Base-by-base conservation (phyloP, 495 filamentous ascomycete genomes). In the Aspergillus sclerotioniger region DNA sequence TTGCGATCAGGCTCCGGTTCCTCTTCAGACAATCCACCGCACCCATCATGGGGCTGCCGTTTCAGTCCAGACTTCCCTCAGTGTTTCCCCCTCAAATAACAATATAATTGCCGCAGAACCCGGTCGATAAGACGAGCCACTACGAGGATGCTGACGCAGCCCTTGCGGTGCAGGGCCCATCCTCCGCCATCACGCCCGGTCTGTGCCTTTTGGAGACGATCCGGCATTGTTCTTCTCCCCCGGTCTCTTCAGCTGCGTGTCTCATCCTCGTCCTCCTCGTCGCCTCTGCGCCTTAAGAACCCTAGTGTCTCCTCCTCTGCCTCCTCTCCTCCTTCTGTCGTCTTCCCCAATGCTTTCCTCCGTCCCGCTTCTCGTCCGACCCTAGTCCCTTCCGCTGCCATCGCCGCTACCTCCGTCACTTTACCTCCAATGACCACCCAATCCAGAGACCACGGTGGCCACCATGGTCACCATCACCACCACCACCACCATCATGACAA, bases 401-500 rank as follows among this genome's bases (percentile, higher is more conserved):
- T 47, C 28, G 16, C 49, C 6, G 12, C 54, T 16, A 51, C 51
- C 20, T 43, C 61, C 6, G 47, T 32, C 57, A 60, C 57, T 33
- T 49, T 69, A 10, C 44, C 65, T 45, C 53, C 62, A 33, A 77
- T 79, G 75, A 57, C 66, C n/a, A 63, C 66, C 13, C 76, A 79
- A 66, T 72, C 69, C 16, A 61, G 76, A 63, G 64, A 66, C 58
- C 72, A 76, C 64, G 63, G 59, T 62, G 63, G 70, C 59, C 72
- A 76, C 62, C 53, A 54, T 53, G 56, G 67, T 54, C 68, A 73
- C 56, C 68, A 74, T 29, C 70, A 76, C 55, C 72, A 77, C 47
- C 85, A 90, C 69, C 85, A 90, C 71, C 89, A 91, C 64, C 85
- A 89, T 64, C 86, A 90, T 69, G 90, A 94, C 75, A 96, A 92